phyloP scores from a whole-genome alignment of 257 asterid genomes.

The Fraxinus quadrangulata region DNA sequence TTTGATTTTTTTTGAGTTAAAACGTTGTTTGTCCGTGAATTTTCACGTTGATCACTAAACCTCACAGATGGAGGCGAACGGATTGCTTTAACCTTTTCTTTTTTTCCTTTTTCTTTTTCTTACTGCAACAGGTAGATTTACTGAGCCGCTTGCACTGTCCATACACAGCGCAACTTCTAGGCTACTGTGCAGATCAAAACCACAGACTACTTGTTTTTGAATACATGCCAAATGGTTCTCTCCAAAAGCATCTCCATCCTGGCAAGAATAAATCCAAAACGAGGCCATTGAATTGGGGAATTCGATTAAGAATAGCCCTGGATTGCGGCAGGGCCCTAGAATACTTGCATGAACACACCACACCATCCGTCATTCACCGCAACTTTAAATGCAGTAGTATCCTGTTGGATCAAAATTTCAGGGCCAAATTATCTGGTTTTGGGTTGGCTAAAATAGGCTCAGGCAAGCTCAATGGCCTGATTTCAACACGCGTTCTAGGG shows the following conservation, averaged over 20 bases:
- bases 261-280: slow-evolving; percentile 7
- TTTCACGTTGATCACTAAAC: background rate
- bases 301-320: slow-evolving; percentile 60
- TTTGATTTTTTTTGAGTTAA: background rate
- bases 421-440: slow-evolving; percentile 75
- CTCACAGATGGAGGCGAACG: background rate
- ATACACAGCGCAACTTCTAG: slow-evolving; percentile 61
- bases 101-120: background rate
- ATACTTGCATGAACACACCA: slow-evolving; percentile 65
- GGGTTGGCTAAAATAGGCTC: slow-evolving; percentile 77
- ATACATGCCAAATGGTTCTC: slow-evolving; percentile 62
- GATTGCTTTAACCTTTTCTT: background rate
- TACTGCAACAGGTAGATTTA: slow-evolving; percentile 57
- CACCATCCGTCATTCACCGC: slow-evolving; percentile 76
- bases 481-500: slow-evolving; percentile 77
- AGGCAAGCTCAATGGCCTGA: slow-evolving; percentile 66
- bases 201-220: slow-evolving; percentile 66
- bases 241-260: slow-evolving; percentile 58
- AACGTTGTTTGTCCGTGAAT: background rate
- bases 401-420: slow-evolving; percentile 58
- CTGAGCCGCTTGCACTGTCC: slow-evolving; percentile 65
- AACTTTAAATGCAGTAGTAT: slow-evolving; percentile 71
- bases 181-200: slow-evolving; percentile 85
- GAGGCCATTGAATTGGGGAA: slow-evolving; percentile 52
- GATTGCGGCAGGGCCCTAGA: slow-evolving; percentile 79